phyloP scores from a whole-genome alignment of 139 green algal species.

The Coelastrella sp. region DNA sequence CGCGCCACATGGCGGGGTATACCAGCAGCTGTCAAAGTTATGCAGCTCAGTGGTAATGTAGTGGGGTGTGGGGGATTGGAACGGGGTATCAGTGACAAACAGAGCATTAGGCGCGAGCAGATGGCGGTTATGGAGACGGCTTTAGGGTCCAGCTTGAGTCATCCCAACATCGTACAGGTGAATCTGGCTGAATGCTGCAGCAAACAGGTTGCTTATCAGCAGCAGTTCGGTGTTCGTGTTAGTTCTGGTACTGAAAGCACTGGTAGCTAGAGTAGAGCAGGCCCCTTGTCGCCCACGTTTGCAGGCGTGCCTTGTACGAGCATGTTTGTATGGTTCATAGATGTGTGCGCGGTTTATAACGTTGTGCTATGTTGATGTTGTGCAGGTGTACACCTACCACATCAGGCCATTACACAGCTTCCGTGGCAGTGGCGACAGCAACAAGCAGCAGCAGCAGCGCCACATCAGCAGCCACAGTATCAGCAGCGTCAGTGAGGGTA shows the following conservation, averaged over 20 bases:
- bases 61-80: not conserved
- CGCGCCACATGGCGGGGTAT: slow-evolving; percentile 41
- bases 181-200: not conserved
- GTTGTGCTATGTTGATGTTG: not conserved
- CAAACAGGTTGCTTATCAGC: not conserved
- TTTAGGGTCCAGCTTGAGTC: slow-evolving; percentile 12
- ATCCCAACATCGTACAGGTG: slow-evolving; percentile 44
- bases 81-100: slow-evolving; percentile 2
- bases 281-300: too few relatives aligned
- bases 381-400: slow-evolving; percentile 34
- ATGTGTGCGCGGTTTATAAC: too few relatives aligned
- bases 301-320: too few relatives aligned
- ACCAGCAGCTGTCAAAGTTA: slow-evolving; percentile 34
- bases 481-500: not conserved
- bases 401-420: not conserved
- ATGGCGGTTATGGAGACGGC: slow-evolving; percentile 47
- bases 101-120: slow-evolving; percentile 34
- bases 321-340: too few relatives aligned
- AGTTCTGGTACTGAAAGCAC: too few relatives aligned
- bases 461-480: not conserved
- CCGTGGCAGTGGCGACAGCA: not conserved
- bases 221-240: too few relatives aligned
- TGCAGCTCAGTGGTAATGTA: slow-evolving; percentile 31
- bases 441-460: slow-evolving; percentile 13
- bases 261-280: too few relatives aligned